A percentile compares a stretch with the other conserved stretches of the same genome.
Evolutionary conservation across 371 early-diverging fungal genomes (phyloP).

Genomic region (Parasitella parasitica): DNA sequence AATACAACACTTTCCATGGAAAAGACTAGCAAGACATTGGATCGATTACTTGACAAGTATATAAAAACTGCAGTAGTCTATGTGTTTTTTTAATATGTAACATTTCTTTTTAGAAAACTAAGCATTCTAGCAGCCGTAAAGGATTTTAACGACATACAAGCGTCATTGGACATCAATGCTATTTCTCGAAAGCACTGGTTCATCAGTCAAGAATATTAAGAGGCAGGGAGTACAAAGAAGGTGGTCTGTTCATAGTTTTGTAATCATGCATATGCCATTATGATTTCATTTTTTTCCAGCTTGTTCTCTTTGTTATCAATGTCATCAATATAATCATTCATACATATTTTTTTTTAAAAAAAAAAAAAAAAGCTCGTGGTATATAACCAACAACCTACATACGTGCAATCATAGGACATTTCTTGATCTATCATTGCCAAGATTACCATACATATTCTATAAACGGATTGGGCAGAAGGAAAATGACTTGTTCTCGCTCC

Average conservation of each 20-base stretch:
- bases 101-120: not conserved
- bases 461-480: not conserved
- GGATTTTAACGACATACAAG: not conserved
- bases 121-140: not conserved
- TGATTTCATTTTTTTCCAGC: not conserved
- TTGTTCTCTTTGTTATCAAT: not conserved
- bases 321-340: no score
- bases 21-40: conserved; percentile 12
- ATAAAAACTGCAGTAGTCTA: not conserved
- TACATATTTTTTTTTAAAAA: no score
- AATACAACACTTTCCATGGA: conserved; percentile 21
- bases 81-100: not conserved
- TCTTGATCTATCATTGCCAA: no score
- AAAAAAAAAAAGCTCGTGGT: no score
- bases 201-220: not conserved
- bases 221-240: not conserved
- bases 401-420: no score
- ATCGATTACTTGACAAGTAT: conserved; percentile 18
- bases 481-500: not conserved
- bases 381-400: no score
- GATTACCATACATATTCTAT: not conserved
- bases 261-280: not conserved
- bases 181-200: not conserved
- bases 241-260: not conserved
- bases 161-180: not conserved